These are phyloP conservation scores for Tetratostichococcus sp. DNA, from an alignment of 139 green algal species.

Conservation along the genomic window DNA sequence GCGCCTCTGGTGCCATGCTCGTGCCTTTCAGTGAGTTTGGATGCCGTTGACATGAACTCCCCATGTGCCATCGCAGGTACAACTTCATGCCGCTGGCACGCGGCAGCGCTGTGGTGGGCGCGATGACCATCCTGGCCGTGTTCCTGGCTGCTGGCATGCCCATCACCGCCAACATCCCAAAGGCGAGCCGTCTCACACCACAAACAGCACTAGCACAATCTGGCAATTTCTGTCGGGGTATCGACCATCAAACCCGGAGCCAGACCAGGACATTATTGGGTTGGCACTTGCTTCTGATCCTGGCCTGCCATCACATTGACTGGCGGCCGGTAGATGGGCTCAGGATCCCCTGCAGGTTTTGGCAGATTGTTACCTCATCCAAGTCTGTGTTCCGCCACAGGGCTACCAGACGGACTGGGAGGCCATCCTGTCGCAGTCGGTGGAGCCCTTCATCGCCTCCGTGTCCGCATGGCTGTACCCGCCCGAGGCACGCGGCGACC, in stretches of 20 bases:
- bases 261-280: too few species aligned
- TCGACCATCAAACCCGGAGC: too few species aligned
- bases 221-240: too few species aligned
- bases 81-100: constrained; percentile 96
- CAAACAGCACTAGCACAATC: too few species aligned
- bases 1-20: constrained; percentile 1
- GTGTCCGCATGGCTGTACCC: constrained; percentile 49
- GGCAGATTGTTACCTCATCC: too few species aligned
- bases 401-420: constrained; percentile 89
- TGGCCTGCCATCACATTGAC: too few species aligned
- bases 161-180: constrained; percentile 67
- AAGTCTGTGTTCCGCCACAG: too few species aligned
- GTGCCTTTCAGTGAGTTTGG: constrained; percentile 5
- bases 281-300: too few species aligned
- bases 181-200: constrained; percentile 18
- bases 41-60: too few species aligned
- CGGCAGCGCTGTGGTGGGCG: constrained; percentile 80
- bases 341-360: too few species aligned
- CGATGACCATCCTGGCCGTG: constrained; percentile 74
- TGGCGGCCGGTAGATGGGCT: too few species aligned
- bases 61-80: too few species aligned
- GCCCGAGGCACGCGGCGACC: constrained; percentile 3
- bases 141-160: constrained; percentile 82
- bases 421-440: constrained; percentile 73
- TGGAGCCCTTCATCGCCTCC: constrained; percentile 52